phyloP scores from a whole-genome alignment of 1,284 basidiomycete genomes.

The Mycosarcoma maydis region DNA sequence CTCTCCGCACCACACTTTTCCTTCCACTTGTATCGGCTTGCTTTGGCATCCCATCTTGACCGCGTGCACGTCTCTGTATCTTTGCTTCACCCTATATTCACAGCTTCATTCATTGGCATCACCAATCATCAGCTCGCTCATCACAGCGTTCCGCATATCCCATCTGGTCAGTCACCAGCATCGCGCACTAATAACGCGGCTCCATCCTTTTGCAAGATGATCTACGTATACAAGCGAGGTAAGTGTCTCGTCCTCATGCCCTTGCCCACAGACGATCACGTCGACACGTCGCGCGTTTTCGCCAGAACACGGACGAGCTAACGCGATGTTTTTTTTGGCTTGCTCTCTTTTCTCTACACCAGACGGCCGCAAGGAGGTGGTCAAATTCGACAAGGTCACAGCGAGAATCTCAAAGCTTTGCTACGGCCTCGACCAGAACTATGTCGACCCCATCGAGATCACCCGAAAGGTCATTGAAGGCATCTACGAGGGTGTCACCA shows the following conservation, averaged over 20 bases:
- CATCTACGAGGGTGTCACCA: constrained; percentile 94
- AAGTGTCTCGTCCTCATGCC: too few relatives aligned
- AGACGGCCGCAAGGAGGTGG: constrained; percentile 65
- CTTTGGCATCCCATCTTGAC: neutral
- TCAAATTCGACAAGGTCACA: constrained; percentile 67
- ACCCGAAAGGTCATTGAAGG: constrained; percentile 80
- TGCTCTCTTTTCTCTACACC: constrained; percentile 3
- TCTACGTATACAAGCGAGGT: constrained; percentile 66
- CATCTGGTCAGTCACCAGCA: constrained; percentile 8
- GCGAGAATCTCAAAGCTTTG: constrained; percentile 93
- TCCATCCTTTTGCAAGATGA: constrained; percentile 41
- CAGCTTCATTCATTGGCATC: constrained; percentile 11
- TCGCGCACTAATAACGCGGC: constrained; percentile 10
- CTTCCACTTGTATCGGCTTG: neutral
- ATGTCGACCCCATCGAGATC: constrained; percentile 90
- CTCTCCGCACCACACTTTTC: constrained; percentile 7
- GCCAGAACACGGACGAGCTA: neutral
- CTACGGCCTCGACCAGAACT: constrained; percentile 92
- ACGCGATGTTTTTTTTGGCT: neutral
- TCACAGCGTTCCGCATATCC: constrained; percentile 13
- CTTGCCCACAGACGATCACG: neutral
- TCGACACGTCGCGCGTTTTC: neutral
- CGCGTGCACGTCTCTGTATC: constrained; percentile 19
- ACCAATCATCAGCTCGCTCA: constrained; percentile 3
- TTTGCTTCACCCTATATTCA: neutral